Evolutionary conservation across 805 yeast species (phyloP).

Genomic region (Yarrowia deformans): DNA sequence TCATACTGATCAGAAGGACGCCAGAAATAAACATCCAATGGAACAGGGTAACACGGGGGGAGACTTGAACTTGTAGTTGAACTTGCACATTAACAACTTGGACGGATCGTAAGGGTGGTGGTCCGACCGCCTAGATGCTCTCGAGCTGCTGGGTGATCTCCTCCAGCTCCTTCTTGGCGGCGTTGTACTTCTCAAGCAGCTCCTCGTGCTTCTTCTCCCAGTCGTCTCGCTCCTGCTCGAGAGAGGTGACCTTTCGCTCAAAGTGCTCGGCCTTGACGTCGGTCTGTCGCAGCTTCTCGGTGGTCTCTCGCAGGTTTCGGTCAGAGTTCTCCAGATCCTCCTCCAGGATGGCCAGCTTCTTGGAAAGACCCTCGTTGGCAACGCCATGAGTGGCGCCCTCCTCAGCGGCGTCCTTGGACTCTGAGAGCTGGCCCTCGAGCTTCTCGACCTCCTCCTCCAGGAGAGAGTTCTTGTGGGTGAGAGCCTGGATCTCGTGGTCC

Average conservation of each 20-base stretch:
- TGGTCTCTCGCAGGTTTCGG: slow-evolving; percentile 88
- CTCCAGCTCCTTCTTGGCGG: slow-evolving; percentile 92
- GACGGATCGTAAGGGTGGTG: slow-evolving; percentile 2
- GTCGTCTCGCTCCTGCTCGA: slow-evolving; percentile 90
- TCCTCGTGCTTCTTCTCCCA: slow-evolving; percentile 92
- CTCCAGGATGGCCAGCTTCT: slow-evolving; percentile 87
- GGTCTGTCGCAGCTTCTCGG: slow-evolving; percentile 91
- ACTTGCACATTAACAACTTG: slow-evolving; percentile 28
- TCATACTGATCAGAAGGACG: slow-evolving; percentile 37
- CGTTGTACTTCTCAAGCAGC: slow-evolving; percentile 76
- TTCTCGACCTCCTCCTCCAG: slow-evolving; percentile 81
- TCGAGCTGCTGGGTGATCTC: slow-evolving; percentile 97
- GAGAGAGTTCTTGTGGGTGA: slow-evolving; percentile 88
- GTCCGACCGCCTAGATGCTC: slow-evolving; percentile 51
- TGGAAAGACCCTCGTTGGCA: slow-evolving; percentile 87
- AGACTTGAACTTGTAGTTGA: slow-evolving; percentile 28
- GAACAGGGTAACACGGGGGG: slow-evolving; percentile 38
- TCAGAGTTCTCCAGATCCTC: slow-evolving; percentile 91
- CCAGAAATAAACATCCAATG: slow-evolving; percentile 28
- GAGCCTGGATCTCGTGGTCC: slow-evolving; percentile 93
- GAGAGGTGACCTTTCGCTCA: slow-evolving; percentile 90
- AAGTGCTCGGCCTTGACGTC: slow-evolving; percentile 96
- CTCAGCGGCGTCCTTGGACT: slow-evolving; percentile 85
- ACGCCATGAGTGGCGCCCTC: slow-evolving; percentile 88
- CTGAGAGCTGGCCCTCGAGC: slow-evolving; percentile 74